phyloP scores from a whole-genome alignment of 768 basidiomycete genomes.

The Tephrocybe rancida region DNA sequence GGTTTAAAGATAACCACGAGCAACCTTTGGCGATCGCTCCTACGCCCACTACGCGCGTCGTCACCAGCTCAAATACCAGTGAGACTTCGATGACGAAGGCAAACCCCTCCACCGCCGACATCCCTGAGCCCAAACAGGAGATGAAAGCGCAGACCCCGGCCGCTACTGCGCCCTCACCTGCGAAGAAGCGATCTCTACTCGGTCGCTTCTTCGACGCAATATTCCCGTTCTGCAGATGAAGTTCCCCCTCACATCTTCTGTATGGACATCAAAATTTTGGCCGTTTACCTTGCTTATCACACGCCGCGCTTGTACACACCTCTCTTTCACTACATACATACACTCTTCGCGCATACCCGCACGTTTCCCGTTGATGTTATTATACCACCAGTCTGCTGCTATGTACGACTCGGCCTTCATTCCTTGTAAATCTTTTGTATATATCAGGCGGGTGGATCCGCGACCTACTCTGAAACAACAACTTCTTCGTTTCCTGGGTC shows the following conservation, averaged over 20 bases:
- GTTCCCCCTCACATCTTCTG: neutral
- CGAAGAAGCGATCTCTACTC: neutral
- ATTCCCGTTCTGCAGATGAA: slow-evolving; percentile 8
- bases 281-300: no score
- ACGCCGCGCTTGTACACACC: no score
- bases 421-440: no score
- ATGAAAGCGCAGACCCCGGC: neutral
- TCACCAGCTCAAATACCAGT: neutral
- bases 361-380: no score
- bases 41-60: neutral
- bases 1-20: slow-evolving; percentile 35
- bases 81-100: neutral
- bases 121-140: neutral
- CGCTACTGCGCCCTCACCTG: neutral
- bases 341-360: no score
- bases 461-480: no score
- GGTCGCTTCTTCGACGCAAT: neutral
- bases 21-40: slow-evolving; percentile 5
- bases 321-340: no score
- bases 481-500: no score
- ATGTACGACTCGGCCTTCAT: no score
- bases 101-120: neutral
- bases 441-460: no score
- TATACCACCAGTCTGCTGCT: no score
- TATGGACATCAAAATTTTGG: no score